Base-by-base conservation (phyloP, 257 asterid genomes). In the Plectranthus barbatus region DNA sequence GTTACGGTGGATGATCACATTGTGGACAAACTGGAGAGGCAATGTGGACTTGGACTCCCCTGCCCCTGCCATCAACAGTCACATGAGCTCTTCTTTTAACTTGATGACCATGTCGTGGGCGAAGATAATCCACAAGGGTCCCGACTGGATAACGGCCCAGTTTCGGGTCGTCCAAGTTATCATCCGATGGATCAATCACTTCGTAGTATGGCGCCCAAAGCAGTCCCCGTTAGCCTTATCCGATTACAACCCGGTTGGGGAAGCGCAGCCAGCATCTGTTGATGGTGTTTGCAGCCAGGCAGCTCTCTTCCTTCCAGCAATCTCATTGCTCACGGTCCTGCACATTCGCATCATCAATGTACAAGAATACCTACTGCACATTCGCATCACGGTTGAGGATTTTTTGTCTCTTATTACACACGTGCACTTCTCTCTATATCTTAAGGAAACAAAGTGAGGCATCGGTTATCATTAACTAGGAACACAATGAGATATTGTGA, bases 11-110 rank as follows among this genome's bases (percentile, higher is more conserved):
- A 90, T 69, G 15, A 90, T 90, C 12, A 84, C 76, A 37, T 90
- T 84, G 40, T 69, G 80, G 41, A 87, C 85, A 26, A 76, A 86
- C 20, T 90, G 97, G 49, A 90, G 57, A 62, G 3, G 97, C 95
- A 39, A 89, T 75, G 61, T 70, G 90, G 66, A 89, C 83, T 24
- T 78, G 62, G 1, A 41, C 81, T 39, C 94, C 97, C 4, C 97
- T 65, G 1, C 97, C 95, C n/a, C n/a, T n/a, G n/a, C n/a, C n/a
- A n/a, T n/a, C n/a, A n/a, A n/a, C n/a, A n/a, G n/a, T n/a, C n/a
- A 75, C 20, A 87, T 62, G 5, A 86, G 80, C 67, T 86, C 92
- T 39, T 84, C 77, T 7, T 65, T 44, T 1, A 86, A 82, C 48
- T 12, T 75, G 62, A 86, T 83, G 39, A 80, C 52, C 92, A 84